Evolutionary conservation across 306 rosid species (phyloP), one percentile per base, ranked within the genome.

Genomic region (Lupinus albus): DNA sequence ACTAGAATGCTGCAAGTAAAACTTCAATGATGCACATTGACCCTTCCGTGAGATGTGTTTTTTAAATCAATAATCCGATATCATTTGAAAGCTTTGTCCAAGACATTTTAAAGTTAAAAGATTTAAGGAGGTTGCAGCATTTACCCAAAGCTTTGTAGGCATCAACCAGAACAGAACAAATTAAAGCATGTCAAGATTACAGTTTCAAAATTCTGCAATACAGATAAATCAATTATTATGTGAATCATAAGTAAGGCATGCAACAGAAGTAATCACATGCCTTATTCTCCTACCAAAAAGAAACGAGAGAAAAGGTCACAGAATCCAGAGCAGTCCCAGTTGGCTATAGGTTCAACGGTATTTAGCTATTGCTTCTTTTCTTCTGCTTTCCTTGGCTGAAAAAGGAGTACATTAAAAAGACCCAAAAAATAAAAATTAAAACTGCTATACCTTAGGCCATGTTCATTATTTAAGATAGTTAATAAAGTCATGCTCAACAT

Each of bases 311-410:
- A 49, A 20, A 35, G 11, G 15, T 39, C 61, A 54, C 64, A 17
- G 36, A 11, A 60, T 14, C 68, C 71, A 63, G 32, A 64, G 28
- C 45, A 73, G 35, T 51, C 64, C 44, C 15, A 7, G 70, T 54
- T 45, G 51, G 36, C 25, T 17, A 35, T 50, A n/a, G 5, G 66
- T 33, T 49, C 42, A 35, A 30, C 38, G 75, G 17, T 13, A 71
- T 51, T 64, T 7, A 57, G 73, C 50, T 64, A 90, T 65, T 85
- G 91, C 84, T 84, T 85, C 82, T 87, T 89, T 56, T 87, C 96
- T 79, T 86, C 87, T 36, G 96, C 96, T 89, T 92, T 92, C 86
- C 91, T 89, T 3, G 95, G 95, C 95, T 89, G 93, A 45, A 84
- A 45, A 84, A 87, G 54, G 41, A 53, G 63, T 39, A 71, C 64